Base-by-base conservation (phyloP, 1,139 yeast species). In the Suhomyces yuchorum region DNA sequence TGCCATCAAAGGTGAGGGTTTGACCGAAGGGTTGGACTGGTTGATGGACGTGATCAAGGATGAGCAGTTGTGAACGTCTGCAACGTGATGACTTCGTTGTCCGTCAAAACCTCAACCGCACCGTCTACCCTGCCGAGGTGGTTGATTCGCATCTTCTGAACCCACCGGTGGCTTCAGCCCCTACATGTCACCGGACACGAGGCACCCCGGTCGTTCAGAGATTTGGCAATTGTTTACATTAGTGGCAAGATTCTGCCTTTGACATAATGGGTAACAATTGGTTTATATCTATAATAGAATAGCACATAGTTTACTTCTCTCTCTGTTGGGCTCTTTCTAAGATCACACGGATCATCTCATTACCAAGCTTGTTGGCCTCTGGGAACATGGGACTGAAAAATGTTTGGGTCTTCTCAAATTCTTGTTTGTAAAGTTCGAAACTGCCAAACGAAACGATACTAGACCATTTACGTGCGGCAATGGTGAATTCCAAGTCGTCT, bases 21-120 rank as follows among this genome's bases (percentile, higher is more conserved):
- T 93, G 60, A 85, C 90, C 17, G 98, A 93, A 67, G 99, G 99
- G 44, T 78, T 93, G 62, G 98, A 93, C 67, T 93, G 99, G 99
- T 58, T 93, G 61, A 95, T 91, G 69, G 97, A 93, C 62, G 97
- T 91, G 40, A 91, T 93, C 56, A 88, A 89, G 66, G 99, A 93
- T 61, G 97, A 87, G 65, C 95, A 87, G 61, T 73, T 86, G 68
- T 84, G 68, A 43, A 3, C 8, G 37, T 11, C 8, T 8, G 14
- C 4, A 26, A 11, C 26, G 9, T 8, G 30, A 26, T 26, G 30
- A 26, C 30, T 9, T 26, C 14, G 30, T 26, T n/a, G 30, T 26
- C 30, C 14, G 12, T 11, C 30, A 26, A 26, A 26, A 26, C 30
- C 12, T 26, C 14, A 26, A 12, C 14, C 30, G 12, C 30, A 4